Percentiles rank a stretch among this genome's conserved stretches.
Conservation (phyloP, 2,329 filamentous ascomycete genomes). For the Pseudogymnoascus sp. region DNA sequence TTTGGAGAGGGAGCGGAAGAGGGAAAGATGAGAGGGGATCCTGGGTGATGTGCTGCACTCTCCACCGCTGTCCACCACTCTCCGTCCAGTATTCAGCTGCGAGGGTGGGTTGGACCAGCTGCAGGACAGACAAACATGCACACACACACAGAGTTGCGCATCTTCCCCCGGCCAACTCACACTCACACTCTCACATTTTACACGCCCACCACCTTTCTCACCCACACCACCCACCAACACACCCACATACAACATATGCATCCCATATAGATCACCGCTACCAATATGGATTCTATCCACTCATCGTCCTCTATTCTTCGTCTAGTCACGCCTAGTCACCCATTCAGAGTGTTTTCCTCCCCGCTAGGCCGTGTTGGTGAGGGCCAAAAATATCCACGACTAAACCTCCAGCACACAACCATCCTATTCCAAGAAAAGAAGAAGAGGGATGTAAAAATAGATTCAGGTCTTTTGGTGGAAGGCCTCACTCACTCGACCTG, state of each 20-base stretch:
- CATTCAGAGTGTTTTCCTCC: neutral
- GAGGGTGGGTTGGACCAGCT: neutral
- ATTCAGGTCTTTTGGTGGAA: neutral
- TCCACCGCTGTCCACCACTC: neutral
- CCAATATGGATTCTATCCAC: neutral
- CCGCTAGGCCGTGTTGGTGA: neutral
- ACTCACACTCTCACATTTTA: neutral
- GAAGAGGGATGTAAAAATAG: neutral
- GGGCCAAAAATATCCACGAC: neutral
- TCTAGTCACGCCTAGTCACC: neutral
- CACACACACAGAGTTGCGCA: neutral
- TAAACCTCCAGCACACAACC: neutral
- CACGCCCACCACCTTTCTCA: neutral
- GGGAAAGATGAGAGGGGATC: neutral
- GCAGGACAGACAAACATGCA: neutral
- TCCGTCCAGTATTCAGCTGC: neutral
- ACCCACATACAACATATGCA: neutral
- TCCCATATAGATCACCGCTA: neutral
- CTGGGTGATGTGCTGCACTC: neutral
- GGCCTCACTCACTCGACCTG: neutral
- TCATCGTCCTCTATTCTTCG: neutral
- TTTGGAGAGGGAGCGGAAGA: neutral
- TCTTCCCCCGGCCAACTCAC: neutral
- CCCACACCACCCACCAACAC: neutral
- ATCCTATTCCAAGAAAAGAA: neutral